These are phyloP conservation scores for Myrica gale DNA, from an alignment of 306 rosid genomes.

Conservation along the genomic window DNA sequence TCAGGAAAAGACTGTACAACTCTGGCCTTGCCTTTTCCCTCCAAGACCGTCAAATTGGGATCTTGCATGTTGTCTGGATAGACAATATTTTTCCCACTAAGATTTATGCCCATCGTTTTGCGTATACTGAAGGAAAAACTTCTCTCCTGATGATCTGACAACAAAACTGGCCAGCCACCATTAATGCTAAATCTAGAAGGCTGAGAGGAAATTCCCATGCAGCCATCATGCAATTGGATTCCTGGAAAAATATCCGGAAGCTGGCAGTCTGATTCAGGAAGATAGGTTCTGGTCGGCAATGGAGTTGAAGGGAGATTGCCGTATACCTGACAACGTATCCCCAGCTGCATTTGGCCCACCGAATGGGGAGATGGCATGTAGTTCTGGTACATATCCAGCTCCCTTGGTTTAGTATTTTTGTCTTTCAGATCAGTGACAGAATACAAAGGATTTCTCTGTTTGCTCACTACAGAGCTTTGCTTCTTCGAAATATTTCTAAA, in stretches of 20 bases:
- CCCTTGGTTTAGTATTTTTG: background rate
- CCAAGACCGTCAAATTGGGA: background rate
- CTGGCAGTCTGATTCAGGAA: background rate
- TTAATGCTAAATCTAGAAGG: background rate
- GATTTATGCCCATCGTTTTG: background rate
- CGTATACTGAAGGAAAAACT: background rate
- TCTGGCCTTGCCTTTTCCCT: background rate
- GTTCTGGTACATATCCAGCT: background rate
- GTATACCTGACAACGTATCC: background rate
- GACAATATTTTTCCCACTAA: background rate
- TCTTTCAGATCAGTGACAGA: background rate
- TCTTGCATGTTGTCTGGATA: background rate
- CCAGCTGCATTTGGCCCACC: background rate
- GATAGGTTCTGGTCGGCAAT: background rate
- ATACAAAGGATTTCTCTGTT: background rate
- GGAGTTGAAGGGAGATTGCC: background rate
- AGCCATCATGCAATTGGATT: background rate
- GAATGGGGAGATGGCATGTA: background rate
- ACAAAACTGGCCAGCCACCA: background rate
- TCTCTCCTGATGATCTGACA: no score
- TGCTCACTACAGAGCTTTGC: background rate
- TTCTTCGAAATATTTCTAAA: conserved; percentile 15
- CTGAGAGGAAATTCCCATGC: background rate
- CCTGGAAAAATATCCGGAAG: background rate
- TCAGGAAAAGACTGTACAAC: background rate